Evolutionary conservation across 805 yeast species (phyloP).

Genomic region (Myxozyma monticola): DNA sequence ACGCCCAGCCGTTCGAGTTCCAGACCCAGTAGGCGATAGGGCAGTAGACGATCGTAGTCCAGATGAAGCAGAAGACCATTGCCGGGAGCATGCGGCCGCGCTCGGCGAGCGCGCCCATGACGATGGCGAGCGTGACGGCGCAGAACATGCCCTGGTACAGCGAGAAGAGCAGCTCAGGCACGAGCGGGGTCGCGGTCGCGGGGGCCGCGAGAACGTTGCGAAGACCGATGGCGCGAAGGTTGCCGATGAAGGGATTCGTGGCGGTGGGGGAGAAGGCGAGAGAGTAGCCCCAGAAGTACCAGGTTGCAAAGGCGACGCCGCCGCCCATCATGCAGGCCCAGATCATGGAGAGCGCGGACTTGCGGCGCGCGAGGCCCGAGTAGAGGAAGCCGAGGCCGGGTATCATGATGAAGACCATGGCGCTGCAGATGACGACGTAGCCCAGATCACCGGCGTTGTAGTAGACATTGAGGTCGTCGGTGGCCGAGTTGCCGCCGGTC

Average conservation of each 20-base stretch:
- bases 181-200: constrained; percentile 44
- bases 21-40: constrained; percentile 97
- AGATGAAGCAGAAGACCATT: constrained; percentile 74
- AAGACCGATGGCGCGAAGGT: constrained; percentile 78
- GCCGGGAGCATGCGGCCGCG: constrained; percentile 87
- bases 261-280: constrained; percentile 82
- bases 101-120: constrained; percentile 91
- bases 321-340: constrained; percentile 95
- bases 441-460: constrained; percentile 45
- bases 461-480: constrained; percentile 64
- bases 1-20: constrained; percentile 93
- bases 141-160: constrained; percentile 87
- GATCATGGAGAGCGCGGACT: constrained; percentile 85
- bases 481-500: constrained; percentile 80
- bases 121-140: constrained; percentile 86
- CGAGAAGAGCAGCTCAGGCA: constrained; percentile 84
- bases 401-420: constrained; percentile 81
- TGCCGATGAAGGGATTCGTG: constrained; percentile 82
- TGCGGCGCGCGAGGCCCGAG: constrained; percentile 93
- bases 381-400: constrained; percentile 93
- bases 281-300: constrained; percentile 99
- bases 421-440: constrained; percentile 41
- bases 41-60: constrained; percentile 91
- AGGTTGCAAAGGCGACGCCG: constrained; percentile 79
- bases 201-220: constrained; percentile 60